Evolutionary conservation across 2,329 filamentous ascomycete genomes (phyloP).

Genomic region (Cadophora gregata): DNA sequence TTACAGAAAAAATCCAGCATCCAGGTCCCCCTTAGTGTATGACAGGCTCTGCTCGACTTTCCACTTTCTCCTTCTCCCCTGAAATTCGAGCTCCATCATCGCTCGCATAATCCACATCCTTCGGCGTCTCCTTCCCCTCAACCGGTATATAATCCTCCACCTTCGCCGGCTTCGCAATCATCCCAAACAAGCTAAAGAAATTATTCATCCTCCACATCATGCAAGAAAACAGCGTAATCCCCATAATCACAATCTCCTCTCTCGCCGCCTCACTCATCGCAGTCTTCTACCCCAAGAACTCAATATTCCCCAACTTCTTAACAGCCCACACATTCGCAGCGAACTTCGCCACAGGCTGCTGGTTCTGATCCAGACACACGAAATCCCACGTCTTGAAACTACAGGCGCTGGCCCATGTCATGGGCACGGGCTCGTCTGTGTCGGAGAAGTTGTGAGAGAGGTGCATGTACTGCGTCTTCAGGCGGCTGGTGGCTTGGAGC

Average conservation of each 20-base stretch:
- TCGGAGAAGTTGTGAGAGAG: conserved; percentile 26
- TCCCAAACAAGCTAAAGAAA: conserved; percentile 22
- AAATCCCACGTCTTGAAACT: conserved; percentile 33
- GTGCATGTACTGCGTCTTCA: conserved; percentile 29
- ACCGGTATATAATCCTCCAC: background rate
- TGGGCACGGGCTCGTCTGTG: conserved; percentile 18
- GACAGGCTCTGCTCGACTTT: background rate
- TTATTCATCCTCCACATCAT: conserved; percentile 29
- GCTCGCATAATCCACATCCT: background rate
- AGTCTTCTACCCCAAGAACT: conserved; percentile 29
- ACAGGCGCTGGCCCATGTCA: conserved; percentile 25
- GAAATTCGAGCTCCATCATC: background rate
- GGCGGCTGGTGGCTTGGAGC: conserved; percentile 30
- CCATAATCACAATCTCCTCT: conserved; percentile 34
- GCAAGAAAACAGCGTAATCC: conserved; percentile 29
- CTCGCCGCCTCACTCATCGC: conserved; percentile 14
- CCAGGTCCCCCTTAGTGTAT: background rate
- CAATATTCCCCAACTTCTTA: conserved; percentile 28
- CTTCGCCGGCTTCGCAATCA: conserved; percentile 14
- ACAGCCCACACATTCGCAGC: conserved; percentile 26
- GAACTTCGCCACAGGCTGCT: conserved; percentile 29
- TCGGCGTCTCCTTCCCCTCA: background rate
- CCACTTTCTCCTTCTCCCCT: background rate
- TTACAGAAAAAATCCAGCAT: too few species aligned
- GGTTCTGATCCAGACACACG: conserved; percentile 27